phyloP scores from a whole-genome alignment of 1,284 basidiomycete species.

The Ganoderma lucidum region DNA sequence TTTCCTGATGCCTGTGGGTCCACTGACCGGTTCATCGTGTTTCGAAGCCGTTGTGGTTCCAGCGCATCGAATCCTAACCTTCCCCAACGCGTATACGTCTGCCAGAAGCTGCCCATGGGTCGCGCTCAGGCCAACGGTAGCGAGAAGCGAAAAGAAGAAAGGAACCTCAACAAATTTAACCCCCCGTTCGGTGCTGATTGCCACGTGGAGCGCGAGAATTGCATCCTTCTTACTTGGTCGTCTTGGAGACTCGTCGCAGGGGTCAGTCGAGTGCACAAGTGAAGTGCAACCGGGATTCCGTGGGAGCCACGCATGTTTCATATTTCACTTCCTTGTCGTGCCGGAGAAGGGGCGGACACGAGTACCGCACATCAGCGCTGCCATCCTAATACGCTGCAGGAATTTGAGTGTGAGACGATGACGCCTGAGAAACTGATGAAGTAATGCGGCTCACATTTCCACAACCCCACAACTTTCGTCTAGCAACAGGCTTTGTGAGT shows the following conservation, averaged over 20 bases:
- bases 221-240: conserved; percentile 1
- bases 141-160: neutral
- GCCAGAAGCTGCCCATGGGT: neutral
- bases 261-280: neutral
- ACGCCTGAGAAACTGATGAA: neutral
- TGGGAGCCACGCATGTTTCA: neutral
- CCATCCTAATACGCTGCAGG: neutral
- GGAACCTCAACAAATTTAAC: neutral
- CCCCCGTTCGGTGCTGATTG: neutral
- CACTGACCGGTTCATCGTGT: conserved; percentile 2
- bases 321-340: no score
- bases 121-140: neutral
- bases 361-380: neutral
- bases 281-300: neutral
- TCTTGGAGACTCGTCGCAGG: neutral
- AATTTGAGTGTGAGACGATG: conserved; percentile 5
- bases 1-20: conserved; percentile 6
- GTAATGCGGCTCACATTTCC: neutral
- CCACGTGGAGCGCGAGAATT: neutral
- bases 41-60: conserved; percentile 2
- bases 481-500: conserved; percentile 1
- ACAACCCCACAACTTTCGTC: neutral
- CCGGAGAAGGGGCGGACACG: neutral
- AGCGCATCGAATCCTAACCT: neutral
- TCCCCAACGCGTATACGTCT: neutral